Base-by-base conservation (phyloP, 1,139 yeast species). In the Eremothecium sinecaudum region DNA sequence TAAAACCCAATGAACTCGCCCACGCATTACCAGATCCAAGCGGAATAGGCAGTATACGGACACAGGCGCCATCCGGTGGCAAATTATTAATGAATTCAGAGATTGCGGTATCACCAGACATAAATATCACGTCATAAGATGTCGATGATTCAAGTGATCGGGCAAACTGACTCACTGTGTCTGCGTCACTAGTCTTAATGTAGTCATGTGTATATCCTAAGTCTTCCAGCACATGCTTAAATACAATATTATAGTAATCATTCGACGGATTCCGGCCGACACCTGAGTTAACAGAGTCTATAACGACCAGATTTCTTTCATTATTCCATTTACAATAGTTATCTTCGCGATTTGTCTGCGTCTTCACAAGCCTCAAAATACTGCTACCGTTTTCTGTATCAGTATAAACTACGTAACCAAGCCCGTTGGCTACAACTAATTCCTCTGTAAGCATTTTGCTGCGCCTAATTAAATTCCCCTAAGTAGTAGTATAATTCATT, bases 1-100 rank as follows among this genome's bases (percentile, higher is more conserved):
- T 45, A 9, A 71, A 50, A 0, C 73, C 75, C 7, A 78, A 47
- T 0, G 94, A 77, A 13, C 72, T 67, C 2, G 84, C 72, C 36
- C 83, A 62, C 6, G 94, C 86, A 51, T 86, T 86, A 0, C 94
- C 96, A 0, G 94, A 79, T 1, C 97, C 97, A 36, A 76, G 66
- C 0, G 96, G 94, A 15, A 86, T 60, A 3, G 75, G 69, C 8
- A 66, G 60, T 2, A 81, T 34, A 10, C 54, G 49, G 28, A 67
- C 41, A 3, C 16, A 33, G 5, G 26, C 18, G 2, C 27, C 32
- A 4, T 45, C 41, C 8, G 19, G 6, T 2, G 52, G 44, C 11
- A 79, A 50, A 2, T 64, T 64, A 51, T 86, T 84, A 38, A 83
- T 50, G 39, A 86, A 74, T 54, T 86, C 97, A 33, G 71, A 74